Evolutionary conservation across 306 rosid species (phyloP).

Genomic region (Trifolium subterraneum): DNA sequence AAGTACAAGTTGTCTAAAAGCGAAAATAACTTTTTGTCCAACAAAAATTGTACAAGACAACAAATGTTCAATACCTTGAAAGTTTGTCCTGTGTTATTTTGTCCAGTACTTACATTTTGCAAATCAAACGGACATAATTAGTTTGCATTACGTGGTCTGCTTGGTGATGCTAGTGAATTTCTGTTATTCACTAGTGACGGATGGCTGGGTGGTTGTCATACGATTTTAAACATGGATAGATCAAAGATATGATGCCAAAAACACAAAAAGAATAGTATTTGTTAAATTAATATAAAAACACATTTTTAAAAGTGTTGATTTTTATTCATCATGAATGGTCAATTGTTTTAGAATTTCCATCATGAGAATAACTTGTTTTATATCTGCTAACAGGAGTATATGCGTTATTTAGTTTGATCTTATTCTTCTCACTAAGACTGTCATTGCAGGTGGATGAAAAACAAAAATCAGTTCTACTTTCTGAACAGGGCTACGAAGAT

Average conservation of each 20-base stretch:
- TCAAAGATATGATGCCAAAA: conserved; percentile 25
- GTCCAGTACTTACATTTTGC: too few relatives aligned
- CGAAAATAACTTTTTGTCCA: too few relatives aligned
- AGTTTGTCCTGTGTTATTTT: too few relatives aligned
- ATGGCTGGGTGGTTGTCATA: conserved; percentile 26
- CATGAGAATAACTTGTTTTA: conserved; percentile 23
- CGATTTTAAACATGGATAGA: conserved; percentile 30
- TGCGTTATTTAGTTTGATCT: conserved; percentile 26
- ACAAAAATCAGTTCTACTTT: conserved; percentile 81
- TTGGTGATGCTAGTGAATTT: conserved; percentile 26
- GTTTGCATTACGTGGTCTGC: conserved; percentile 20
- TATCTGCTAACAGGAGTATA: conserved; percentile 15
- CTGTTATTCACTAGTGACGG: conserved; percentile 18
- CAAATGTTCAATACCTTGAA: too few relatives aligned
- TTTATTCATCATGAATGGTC: conserved; percentile 12
- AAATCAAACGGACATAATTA: neutral
- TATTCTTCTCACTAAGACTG: conserved; percentile 31
- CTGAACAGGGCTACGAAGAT: conserved; percentile 98
- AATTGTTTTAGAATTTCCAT: conserved; percentile 14
- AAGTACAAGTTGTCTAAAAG: too few relatives aligned
- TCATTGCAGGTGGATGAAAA: conserved; percentile 89
- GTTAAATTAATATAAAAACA: neutral
- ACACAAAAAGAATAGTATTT: neutral
- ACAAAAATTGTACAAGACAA: too few relatives aligned
- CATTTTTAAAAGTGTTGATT: conserved; percentile 10